Conservation (phyloP, 495 filamentous ascomycete species). For the Aspergillus asperescens region DNA sequence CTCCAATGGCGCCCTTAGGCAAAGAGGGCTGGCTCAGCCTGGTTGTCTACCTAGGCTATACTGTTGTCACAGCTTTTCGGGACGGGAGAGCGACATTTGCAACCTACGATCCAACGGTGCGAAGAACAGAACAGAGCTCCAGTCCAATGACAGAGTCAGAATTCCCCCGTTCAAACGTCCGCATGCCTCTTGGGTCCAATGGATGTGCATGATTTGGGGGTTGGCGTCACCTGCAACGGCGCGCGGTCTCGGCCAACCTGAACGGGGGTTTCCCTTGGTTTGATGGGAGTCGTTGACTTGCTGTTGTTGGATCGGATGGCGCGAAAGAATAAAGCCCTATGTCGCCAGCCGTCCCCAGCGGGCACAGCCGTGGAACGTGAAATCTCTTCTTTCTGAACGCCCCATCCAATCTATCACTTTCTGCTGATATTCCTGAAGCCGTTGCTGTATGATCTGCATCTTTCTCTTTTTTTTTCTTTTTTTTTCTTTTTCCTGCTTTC, state of each 20-base stretch:
- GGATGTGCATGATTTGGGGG: neutral
- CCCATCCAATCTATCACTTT: too few relatives aligned
- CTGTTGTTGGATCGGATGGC: neutral
- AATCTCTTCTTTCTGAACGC: neutral
- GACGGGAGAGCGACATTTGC: neutral
- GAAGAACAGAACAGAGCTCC: neutral
- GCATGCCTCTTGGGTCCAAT: neutral
- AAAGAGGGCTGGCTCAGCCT: neutral
- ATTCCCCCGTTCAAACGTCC: conserved; percentile 13
- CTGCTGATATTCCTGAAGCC: neutral
- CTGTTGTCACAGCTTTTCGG: neutral
- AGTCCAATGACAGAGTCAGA: conserved; percentile 2
- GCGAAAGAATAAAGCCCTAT: conserved; percentile 20
- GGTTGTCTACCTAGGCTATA: neutral
- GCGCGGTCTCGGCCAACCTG: neutral
- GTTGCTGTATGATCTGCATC: neutral
- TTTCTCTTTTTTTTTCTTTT: neutral
- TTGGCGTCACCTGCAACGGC: conserved; percentile 7
- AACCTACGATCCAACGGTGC: neutral
- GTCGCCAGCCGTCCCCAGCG: conserved; percentile 16
- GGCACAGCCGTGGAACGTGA: conserved; percentile 8
- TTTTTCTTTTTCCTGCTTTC: neutral
- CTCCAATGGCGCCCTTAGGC: neutral
- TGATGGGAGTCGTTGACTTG: neutral
- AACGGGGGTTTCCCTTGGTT: neutral